Percentiles rank a stretch among this genome's conserved stretches.
These are phyloP conservation scores for Pelargonium myrrhifolium DNA, from an alignment of 441 rosid species.

Conservation along the genomic window DNA sequence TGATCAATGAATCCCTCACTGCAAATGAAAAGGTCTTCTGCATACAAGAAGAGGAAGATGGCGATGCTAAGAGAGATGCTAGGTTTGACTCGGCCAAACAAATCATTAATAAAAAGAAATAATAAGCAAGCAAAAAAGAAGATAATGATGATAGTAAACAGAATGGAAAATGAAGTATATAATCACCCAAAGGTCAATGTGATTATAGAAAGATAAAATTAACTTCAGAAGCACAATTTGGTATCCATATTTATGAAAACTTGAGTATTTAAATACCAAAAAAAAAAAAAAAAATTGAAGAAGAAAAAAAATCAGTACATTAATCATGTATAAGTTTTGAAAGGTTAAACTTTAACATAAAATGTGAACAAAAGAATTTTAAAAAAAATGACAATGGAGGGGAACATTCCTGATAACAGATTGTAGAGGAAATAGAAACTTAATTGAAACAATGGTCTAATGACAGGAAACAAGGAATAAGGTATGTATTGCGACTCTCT, in stretches of 20 bases:
- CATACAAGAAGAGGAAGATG: constrained; percentile 23
- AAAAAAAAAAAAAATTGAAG: too few relatives aligned
- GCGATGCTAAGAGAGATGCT: not conserved
- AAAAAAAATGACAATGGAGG: too few relatives aligned
- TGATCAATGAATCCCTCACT: constrained; percentile 88
- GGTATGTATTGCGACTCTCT: not conserved
- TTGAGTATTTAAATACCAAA: not conserved
- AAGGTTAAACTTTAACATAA: too few relatives aligned
- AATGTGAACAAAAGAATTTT: too few relatives aligned
- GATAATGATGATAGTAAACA: not conserved
- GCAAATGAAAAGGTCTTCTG: constrained; percentile 93
- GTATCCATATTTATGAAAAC: not conserved
- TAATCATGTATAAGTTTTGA: not conserved
- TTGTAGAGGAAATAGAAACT: not conserved
- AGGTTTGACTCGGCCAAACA: constrained; percentile 1
- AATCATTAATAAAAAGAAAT: not conserved
- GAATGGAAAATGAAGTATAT: not conserved
- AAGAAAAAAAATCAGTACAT: not conserved
- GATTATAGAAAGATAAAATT: not conserved
- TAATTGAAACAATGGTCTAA: not conserved
- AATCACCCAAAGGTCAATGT: not conserved
- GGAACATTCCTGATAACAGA: constrained; percentile 1
- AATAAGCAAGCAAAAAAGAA: not conserved
- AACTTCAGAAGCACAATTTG: not conserved
- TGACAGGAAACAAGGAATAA: not conserved